Conservation (phyloP, 163 green algal species). For the Botryococcus braunii region DNA sequence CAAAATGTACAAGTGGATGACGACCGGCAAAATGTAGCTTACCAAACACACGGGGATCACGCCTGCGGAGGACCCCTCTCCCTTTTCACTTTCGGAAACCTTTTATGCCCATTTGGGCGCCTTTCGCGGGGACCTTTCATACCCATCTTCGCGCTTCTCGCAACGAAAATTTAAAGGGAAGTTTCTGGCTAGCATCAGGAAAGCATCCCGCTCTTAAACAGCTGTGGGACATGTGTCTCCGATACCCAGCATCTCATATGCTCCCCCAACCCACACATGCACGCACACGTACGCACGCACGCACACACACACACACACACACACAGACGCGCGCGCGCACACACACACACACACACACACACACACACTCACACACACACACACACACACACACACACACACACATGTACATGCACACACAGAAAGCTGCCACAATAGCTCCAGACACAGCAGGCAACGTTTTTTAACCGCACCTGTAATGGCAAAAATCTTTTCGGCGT, state of each 20-base stretch:
- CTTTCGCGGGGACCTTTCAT: background rate
- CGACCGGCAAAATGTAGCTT: conserved; percentile 41
- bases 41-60: conserved; percentile 52
- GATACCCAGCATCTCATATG: background rate
- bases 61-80: conserved; percentile 17
- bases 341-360: background rate
- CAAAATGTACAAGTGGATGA: conserved; percentile 34
- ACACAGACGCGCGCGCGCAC: background rate
- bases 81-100: background rate
- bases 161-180: too few relatives aligned
- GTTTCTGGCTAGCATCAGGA: background rate
- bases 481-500: conserved; percentile 40
- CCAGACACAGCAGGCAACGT: conserved; percentile 34
- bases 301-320: background rate
- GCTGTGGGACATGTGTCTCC: background rate
- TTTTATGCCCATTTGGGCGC: background rate
- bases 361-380: conserved; percentile 1
- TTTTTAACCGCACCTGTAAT: conserved; percentile 31
- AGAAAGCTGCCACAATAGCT: background rate
- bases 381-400: background rate
- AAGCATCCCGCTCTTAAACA: background rate
- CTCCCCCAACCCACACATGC: too few relatives aligned
- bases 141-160: background rate
- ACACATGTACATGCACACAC: conserved; percentile 11
- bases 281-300: background rate